These are phyloP conservation scores for Pleurotus citrinopileatus DNA, from an alignment of 768 basidiomycete species.

Conservation along the genomic window DNA sequence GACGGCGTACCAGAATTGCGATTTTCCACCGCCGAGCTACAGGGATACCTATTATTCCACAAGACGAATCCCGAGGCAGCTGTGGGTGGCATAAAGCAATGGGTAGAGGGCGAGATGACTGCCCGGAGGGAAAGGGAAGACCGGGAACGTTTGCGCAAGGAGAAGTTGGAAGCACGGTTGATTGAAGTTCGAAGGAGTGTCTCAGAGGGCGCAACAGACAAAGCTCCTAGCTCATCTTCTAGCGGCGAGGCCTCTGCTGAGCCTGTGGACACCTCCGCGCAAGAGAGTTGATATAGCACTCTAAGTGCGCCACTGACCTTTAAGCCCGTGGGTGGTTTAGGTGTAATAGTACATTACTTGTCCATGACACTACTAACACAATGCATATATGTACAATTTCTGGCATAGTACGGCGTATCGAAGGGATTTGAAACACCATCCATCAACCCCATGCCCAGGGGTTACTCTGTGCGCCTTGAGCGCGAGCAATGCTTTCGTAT, in stretches of 20 bases:
- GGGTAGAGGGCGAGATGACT: slow-evolving; percentile 37
- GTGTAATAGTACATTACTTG: too few species aligned
- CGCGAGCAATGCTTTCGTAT: slow-evolving; percentile 41
- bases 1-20: slow-evolving; percentile 39
- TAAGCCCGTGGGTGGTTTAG: too few species aligned
- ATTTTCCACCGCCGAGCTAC: slow-evolving; percentile 60
- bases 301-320: too few species aligned
- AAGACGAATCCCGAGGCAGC: slow-evolving; percentile 38
- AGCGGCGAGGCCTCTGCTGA: too few species aligned
- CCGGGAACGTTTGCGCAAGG: slow-evolving; percentile 30
- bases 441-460: slow-evolving; percentile 28
- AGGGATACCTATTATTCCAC: slow-evolving; percentile 51
- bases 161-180: slow-evolving; percentile 13
- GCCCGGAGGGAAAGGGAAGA: slow-evolving; percentile 25
- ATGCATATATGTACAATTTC: too few species aligned
- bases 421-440: too few species aligned
- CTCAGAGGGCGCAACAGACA: too few species aligned
- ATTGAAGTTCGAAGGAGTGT: background rate
- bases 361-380: too few species aligned
- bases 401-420: too few species aligned
- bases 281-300: too few species aligned
- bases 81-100: slow-evolving; percentile 29
- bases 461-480: slow-evolving; percentile 22
- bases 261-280: too few species aligned
- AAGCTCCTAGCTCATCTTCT: too few species aligned